Conservation (phyloP, 192 early-diverging fungal species). For the Paraglomus brasilianum region DNA sequence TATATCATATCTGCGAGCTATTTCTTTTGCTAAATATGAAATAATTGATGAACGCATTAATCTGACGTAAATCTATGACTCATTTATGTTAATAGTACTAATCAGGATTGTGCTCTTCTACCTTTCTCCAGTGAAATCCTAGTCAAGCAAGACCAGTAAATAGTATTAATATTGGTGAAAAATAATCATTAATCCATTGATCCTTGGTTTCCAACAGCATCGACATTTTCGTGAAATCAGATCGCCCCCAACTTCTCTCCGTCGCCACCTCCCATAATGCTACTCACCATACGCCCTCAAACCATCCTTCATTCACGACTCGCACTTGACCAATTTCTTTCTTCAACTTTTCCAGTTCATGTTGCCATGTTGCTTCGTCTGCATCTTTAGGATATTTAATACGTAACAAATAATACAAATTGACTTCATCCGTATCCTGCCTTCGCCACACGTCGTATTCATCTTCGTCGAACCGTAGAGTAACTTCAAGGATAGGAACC, state of each 20-base stretch:
- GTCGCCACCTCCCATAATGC: too few relatives aligned
- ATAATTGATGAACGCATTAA: too few relatives aligned
- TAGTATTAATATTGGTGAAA: too few relatives aligned
- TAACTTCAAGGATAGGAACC: conserved; percentile 30
- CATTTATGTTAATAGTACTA: neutral
- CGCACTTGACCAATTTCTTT: conserved; percentile 10
- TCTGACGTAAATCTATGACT: too few relatives aligned
- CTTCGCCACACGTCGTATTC: conserved; percentile 32
- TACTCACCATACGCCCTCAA: conserved; percentile 32
- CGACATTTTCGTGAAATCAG: too few relatives aligned
- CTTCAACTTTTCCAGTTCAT: conserved; percentile 29
- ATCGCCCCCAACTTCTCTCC: too few relatives aligned
- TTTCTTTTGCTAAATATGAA: conserved; percentile 19
- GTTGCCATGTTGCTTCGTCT: conserved; percentile 21
- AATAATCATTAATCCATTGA: too few relatives aligned
- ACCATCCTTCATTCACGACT: conserved; percentile 31
- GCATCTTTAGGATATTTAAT: conserved; percentile 31
- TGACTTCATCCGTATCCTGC: conserved; percentile 32
- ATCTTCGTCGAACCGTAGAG: conserved; percentile 30
- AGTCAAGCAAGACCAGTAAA: neutral
- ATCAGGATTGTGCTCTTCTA: neutral
- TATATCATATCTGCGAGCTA: conserved; percentile 29
- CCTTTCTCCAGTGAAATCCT: conserved; percentile 29
- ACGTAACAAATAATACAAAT: conserved; percentile 31
- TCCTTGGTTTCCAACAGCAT: too few relatives aligned